Evolutionary conservation across 1,284 basidiomycete genomes (phyloP), one percentile per base, ranked within the genome.

Genomic region (Ganoderma multipileum): DNA sequence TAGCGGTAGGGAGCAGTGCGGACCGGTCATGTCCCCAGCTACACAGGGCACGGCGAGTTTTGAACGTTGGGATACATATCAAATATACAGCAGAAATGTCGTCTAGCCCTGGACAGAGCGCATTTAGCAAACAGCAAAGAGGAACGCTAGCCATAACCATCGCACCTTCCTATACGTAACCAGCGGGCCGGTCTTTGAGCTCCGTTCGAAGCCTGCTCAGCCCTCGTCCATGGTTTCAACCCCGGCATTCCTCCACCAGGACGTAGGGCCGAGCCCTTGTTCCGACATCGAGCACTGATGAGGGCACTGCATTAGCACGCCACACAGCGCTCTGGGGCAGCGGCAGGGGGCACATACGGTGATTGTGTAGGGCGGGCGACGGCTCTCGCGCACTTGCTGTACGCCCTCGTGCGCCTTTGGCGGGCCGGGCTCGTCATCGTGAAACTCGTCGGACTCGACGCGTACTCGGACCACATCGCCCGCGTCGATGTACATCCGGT

Each of bases 401-500:
- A 93, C 90, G 1, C 92, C 91, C 66, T 93, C 90, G 2, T 85
- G 80, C 52, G 88, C 89, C 76, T 90, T 91, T 16, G 90, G 89
- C 1, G 95, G 95, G 1, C 95, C 94, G 0, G 96, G 96, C 75
- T 97, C 94, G 72, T 95, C 90, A 75, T 98, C 96, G 77, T 91
- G 93, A 79, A 97, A 98, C 73, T 94, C 91, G 75, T 97, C 94
- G 2, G 87, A 85, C 78, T 97, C 95, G 14, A 98, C 91, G 3
- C 95, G 91, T 52, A 97, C 90, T 23, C 97, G 91, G n/a, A 98
- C 84, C 42, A 92, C 85, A 75, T 98, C 96, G 36, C 89, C 89
- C 64, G 88, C 83, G 76, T 96, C 94, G 69, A 98, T 91, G 79
- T 96, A 97, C 86, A 97, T 92, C 33, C 95, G 86, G 54, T 93